A percentile compares a stretch with the other conserved stretches of the same genome.
These are phyloP conservation scores for Agrostemma githago DNA, from an alignment of 148 eudicot species.

Conservation along the genomic window DNA sequence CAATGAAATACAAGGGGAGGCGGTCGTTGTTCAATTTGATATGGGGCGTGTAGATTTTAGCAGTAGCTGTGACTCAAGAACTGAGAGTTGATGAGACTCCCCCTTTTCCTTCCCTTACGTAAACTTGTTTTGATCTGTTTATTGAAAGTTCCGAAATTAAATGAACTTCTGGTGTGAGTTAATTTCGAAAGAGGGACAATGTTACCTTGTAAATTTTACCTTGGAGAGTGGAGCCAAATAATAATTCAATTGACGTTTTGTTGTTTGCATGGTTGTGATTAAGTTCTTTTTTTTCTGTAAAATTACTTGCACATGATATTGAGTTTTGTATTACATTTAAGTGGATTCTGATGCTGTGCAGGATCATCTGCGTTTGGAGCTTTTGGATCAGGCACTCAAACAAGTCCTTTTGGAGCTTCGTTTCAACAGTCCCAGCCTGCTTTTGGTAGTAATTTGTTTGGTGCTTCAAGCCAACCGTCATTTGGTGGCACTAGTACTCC, in stretches of 20 bases:
- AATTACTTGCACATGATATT: background rate
- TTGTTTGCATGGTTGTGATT: background rate
- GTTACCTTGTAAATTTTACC: background rate
- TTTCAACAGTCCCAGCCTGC: constrained; percentile 85
- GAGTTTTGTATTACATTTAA: background rate
- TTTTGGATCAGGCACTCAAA: constrained; percentile 61
- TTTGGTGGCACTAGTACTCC: constrained; percentile 61
- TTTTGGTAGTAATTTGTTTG: constrained; percentile 68
- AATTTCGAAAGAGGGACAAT: background rate
- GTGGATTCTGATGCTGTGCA: constrained; percentile 16
- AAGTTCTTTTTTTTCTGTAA: background rate
- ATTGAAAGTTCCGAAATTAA: background rate
- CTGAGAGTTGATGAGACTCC: background rate
- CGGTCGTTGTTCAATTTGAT: too few species aligned
- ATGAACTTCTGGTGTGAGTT: background rate
- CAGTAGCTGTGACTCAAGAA: too few species aligned
- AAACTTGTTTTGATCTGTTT: background rate
- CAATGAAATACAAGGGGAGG: too few species aligned
- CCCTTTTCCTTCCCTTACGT: background rate
- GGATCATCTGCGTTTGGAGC: constrained; percentile 82
- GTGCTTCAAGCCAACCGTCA: constrained; percentile 75
- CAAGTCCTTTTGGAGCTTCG: constrained; percentile 91
- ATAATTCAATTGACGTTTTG: background rate
- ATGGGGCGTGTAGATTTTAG: too few species aligned
- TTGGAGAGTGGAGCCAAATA: background rate